A percentile compares a stretch with the other conserved stretches of the same genome.
Conservation (phyloP, 345 rosid species). For the Melaleuca quinquenervia region DNA sequence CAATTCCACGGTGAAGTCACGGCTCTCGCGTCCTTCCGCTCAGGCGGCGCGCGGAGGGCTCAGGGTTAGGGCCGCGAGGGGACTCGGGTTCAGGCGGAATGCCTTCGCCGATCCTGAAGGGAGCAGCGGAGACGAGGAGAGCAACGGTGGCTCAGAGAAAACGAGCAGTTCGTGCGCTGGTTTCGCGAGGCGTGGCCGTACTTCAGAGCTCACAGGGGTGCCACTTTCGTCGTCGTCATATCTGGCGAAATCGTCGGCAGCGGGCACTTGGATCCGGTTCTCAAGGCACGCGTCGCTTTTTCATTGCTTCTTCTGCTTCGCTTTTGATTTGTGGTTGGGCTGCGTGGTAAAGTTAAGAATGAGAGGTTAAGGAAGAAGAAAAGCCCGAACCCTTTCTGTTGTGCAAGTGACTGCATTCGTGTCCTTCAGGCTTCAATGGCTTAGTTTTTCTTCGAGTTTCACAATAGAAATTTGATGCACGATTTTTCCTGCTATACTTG, state of each 20-base stretch:
- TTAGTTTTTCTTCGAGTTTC: not conserved
- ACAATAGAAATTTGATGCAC: not conserved
- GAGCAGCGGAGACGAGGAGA: not conserved
- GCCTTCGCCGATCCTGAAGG: not conserved
- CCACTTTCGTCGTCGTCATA: slow-evolving; percentile 62
- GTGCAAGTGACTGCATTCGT: not conserved
- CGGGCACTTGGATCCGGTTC: slow-evolving; percentile 44
- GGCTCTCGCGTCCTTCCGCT: not conserved
- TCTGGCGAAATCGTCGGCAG: slow-evolving; percentile 59
- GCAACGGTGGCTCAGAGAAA: slow-evolving; percentile 12
- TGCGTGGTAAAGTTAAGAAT: not conserved
- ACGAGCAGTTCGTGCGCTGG: slow-evolving; percentile 80
- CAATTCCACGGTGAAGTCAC: not conserved
- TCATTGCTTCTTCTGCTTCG: not conserved
- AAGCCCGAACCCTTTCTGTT: not conserved
- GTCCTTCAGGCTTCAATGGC: not conserved
- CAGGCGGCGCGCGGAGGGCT: not conserved
- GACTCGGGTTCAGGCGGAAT: not conserved
- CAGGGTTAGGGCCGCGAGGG: not conserved
- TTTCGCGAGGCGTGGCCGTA: slow-evolving; percentile 99
- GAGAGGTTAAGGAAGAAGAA: not conserved
- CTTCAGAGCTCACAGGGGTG: slow-evolving; percentile 77
- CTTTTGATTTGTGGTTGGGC: not conserved
- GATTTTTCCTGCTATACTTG: not conserved
- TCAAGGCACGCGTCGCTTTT: slow-evolving; percentile 37